Base-by-base conservation (phyloP, 108 stramenopile genomes). In the Nitzschia inconspicua region DNA sequence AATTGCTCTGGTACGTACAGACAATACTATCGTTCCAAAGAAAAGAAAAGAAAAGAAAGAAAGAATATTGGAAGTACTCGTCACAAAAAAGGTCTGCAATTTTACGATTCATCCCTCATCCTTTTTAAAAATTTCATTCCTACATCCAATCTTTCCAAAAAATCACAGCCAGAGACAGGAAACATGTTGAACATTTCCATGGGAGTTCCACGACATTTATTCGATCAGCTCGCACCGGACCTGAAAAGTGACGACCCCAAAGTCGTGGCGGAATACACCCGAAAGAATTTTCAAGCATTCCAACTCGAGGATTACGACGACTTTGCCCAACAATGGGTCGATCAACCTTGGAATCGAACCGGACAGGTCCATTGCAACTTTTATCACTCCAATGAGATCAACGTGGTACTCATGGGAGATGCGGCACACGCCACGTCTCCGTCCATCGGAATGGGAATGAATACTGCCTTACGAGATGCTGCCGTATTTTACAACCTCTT, bases 361-460 rank as follows among this genome's bases (percentile, higher is more conserved):
- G 75, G 75, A 7, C 60, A 64, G 66, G 77, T 82, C 4, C 74
- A 82, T 32, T 82, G 80, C 57, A 82, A 82, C 37, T 60, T 52
- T 18, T 82, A 82, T 27, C 63, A 62, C 47, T 71, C 68, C 19
- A 6, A 27, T 7, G 52, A 57, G 3, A 50, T 69, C 18, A 60
- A 44, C 34, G 64, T 74, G 44, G 54, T 75, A 3, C 4, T 82
- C 10, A 54, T 78, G 62, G 80, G 80, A 22, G 80, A 82, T 36
- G 78, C 77, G 0, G 81, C 72, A 1, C 81, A 83, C 39, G 81
- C 81, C 5, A 83, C 81, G 0, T 62, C 58, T 9, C 81, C 81
- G 9, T 43, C 44, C 16, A 83, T 83, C 50, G 81, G 81, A 0
- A 76, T 76, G 81, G 81, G 81, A 6, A 83, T 83, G 81, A 83